Evolutionary conservation across 495 filamentous ascomycete species (phyloP).

Genomic region (Xylaria sp.): DNA sequence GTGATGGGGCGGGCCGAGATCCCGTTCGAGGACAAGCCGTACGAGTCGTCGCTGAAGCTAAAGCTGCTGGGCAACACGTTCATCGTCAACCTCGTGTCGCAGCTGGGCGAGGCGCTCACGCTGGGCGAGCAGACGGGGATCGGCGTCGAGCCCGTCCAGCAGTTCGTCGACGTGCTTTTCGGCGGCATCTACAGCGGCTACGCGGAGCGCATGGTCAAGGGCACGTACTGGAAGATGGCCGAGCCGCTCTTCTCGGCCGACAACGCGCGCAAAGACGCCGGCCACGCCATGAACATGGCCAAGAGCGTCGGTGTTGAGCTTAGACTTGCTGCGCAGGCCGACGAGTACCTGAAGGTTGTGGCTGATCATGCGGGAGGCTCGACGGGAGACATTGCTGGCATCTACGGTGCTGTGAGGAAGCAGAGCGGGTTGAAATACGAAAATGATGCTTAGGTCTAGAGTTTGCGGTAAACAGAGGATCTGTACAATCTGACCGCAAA

Average conservation of each 20-base stretch:
- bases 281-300: constrained; percentile 75
- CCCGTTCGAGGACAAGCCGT: constrained; percentile 69
- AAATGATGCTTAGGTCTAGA: constrained; percentile 45
- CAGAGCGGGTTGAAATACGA: constrained; percentile 76
- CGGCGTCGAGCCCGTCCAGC: constrained; percentile 70
- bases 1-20: constrained; percentile 77
- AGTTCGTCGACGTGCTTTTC: constrained; percentile 71
- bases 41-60: constrained; percentile 65
- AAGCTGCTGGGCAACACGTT: constrained; percentile 91
- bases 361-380: constrained; percentile 66
- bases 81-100: constrained; percentile 81
- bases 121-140: constrained; percentile 83
- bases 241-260: constrained; percentile 88
- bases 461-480: not conserved
- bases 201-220: constrained; percentile 71
- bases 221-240: constrained; percentile 69
- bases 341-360: constrained; percentile 68
- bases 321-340: constrained; percentile 69
- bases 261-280: constrained; percentile 82
- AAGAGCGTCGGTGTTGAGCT: constrained; percentile 66
- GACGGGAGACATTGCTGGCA: constrained; percentile 81
- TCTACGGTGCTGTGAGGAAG: constrained; percentile 79
- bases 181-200: constrained; percentile 73
- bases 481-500: not conserved
- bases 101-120: constrained; percentile 75